These are phyloP conservation scores for Dionaea muscipula DNA, from an alignment of 179 eudicot species.

Conservation along the genomic window DNA sequence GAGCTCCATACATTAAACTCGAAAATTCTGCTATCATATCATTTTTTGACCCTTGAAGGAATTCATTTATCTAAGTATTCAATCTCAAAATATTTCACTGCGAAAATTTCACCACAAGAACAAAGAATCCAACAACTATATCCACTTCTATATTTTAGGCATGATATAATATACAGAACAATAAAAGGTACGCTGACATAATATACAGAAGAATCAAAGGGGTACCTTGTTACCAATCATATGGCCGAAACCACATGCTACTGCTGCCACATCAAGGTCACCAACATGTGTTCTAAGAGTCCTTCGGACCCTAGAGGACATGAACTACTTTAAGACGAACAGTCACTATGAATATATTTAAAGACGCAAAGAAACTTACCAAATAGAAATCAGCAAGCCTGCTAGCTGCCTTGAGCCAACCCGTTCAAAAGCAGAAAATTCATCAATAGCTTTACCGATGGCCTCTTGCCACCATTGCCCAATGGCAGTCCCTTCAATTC, in stretches of 20 bases:
- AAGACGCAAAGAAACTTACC: slow-evolving; percentile 32
- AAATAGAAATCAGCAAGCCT: slow-evolving; percentile 79
- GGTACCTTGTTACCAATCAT: slow-evolving; percentile 93
- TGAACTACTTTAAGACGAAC: slow-evolving; percentile 2
- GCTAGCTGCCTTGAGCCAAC: slow-evolving; percentile 98
- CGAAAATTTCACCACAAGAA: too few relatives aligned
- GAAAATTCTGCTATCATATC: too few relatives aligned
- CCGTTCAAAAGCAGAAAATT: slow-evolving; percentile 78
- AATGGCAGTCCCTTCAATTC: slow-evolving; percentile 95
- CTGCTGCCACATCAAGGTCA: slow-evolving; percentile 91
- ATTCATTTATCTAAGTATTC: too few relatives aligned
- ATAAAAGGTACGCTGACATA: too few relatives aligned
- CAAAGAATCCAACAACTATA: too few relatives aligned
- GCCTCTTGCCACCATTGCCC: slow-evolving; percentile 97
- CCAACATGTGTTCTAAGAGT: slow-evolving; percentile 72
- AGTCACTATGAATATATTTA: neutral
- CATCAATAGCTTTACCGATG: slow-evolving; percentile 77
- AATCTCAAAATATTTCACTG: too few relatives aligned
- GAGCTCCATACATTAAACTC: too few relatives aligned
- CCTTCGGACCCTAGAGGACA: slow-evolving; percentile 69
- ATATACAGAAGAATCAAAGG: neutral
- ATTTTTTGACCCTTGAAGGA: too few relatives aligned
- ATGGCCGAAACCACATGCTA: slow-evolving; percentile 97
- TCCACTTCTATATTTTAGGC: too few relatives aligned
- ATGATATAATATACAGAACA: too few relatives aligned